A percentile compares a stretch with the other conserved stretches of the same genome.
Evolutionary conservation across 202 grass and related monocot species (phyloP).

Genomic region (Hordeum pubiflorum): DNA sequence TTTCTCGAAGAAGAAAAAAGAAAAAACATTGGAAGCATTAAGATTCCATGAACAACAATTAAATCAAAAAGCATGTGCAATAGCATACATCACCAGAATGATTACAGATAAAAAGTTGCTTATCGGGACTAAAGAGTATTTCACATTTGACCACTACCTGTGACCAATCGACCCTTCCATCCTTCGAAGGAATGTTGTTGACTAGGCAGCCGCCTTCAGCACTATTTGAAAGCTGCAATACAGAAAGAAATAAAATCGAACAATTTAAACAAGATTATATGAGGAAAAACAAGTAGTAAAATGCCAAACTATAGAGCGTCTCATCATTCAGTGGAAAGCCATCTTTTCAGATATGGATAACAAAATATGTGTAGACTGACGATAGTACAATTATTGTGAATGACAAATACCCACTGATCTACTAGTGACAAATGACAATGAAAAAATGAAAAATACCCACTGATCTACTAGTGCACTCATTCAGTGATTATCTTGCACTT

Average conservation of each 20-base stretch:
- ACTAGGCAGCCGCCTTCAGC: conserved; percentile 57
- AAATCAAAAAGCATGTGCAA: conserved; percentile 19
- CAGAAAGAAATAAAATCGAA: conserved; percentile 25
- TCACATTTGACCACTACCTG: conserved; percentile 47
- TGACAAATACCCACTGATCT: not conserved
- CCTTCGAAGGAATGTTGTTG: conserved; percentile 72
- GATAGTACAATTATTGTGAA: not conserved
- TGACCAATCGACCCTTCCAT: conserved; percentile 94
- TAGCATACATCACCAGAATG: not conserved
- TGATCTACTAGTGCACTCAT: not conserved
- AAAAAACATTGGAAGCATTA: conserved; percentile 4
- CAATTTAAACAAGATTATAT: conserved; percentile 1
- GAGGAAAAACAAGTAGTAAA: not conserved
- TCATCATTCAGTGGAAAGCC: conserved; percentile 10
- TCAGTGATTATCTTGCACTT: not conserved
- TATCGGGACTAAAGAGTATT: not conserved
- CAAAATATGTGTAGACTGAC: not conserved
- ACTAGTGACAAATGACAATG: not conserved
- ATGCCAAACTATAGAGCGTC: not conserved
- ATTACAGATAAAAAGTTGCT: not conserved
- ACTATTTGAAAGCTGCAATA: conserved; percentile 72
- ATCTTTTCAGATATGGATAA: conserved; percentile 7
- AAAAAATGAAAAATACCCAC: not conserved
- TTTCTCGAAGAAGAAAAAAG: not conserved
- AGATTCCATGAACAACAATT: not conserved